Evolutionary conservation across 108 stramenopile genomes (phyloP).

Genomic region (Nitzschia palea): DNA sequence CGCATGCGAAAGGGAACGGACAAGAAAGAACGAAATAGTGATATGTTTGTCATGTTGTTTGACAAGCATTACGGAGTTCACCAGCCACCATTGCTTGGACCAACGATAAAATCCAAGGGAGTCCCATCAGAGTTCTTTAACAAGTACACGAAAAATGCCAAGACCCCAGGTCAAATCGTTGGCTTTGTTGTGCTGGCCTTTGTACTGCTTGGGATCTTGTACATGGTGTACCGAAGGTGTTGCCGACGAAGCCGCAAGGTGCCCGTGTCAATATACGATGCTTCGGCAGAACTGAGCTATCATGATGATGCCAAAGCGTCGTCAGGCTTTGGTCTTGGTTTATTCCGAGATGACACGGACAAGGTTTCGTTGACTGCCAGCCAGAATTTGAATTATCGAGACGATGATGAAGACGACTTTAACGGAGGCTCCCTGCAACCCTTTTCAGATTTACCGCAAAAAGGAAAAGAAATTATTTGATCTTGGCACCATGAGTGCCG

Average conservation of each 20-base stretch:
- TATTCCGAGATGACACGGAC: not conserved
- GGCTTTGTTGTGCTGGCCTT: not conserved
- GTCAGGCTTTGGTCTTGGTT: not conserved
- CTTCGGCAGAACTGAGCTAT: not conserved
- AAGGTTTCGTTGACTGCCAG: not conserved
- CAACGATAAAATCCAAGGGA: not conserved
- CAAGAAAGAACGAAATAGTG: not conserved
- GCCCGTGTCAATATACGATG: not conserved
- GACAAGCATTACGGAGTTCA: not conserved
- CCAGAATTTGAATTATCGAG: constrained; percentile 8
- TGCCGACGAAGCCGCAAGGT: not conserved
- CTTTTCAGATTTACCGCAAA: constrained; percentile 12
- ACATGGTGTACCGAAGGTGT: not conserved
- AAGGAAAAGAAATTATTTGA: constrained; percentile 11
- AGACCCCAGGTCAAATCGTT: not conserved
- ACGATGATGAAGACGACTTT: not conserved
- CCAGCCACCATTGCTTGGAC: not conserved
- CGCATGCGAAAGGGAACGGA: constrained; percentile 11
- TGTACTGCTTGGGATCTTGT: not conserved
- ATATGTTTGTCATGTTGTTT: constrained; percentile 27
- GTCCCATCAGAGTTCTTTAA: not conserved
- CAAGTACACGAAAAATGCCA: not conserved
- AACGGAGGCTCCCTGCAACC: constrained; percentile 2
- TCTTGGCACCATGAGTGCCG: too few species aligned
- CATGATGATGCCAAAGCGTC: not conserved